Evolutionary conservation across 2,329 filamentous ascomycete species (phyloP).

Genomic region (Colletotrichum chrysophilum): DNA sequence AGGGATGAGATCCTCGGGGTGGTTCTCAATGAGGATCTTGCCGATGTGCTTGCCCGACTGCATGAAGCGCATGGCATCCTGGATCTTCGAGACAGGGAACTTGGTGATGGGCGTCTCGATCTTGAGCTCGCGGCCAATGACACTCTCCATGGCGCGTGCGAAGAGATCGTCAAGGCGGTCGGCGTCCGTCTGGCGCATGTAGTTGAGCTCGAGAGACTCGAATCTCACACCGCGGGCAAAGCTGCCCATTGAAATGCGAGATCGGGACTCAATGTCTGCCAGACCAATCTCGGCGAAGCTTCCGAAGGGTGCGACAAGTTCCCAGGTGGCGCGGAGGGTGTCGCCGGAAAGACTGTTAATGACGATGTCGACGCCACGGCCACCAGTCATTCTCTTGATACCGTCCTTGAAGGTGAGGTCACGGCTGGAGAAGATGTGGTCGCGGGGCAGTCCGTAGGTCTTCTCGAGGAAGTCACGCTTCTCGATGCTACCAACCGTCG

Average conservation of each 20-base stretch:
- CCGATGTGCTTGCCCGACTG: conserved; percentile 42
- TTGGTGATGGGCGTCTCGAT: conserved; percentile 32
- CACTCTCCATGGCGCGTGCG: conserved; percentile 16
- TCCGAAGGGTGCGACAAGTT: conserved; percentile 47
- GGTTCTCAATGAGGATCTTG: conserved; percentile 35
- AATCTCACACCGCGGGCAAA: conserved; percentile 29
- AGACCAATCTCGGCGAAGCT: conserved; percentile 52
- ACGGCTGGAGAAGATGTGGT: conserved; percentile 32
- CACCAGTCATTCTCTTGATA: conserved; percentile 31
- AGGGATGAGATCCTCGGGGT: not conserved
- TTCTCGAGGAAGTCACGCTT: conserved; percentile 35
- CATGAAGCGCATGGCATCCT: conserved; percentile 39
- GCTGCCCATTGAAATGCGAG: conserved; percentile 50
- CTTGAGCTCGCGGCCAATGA: conserved; percentile 23
- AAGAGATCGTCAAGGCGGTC: conserved; percentile 37
- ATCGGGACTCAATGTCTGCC: conserved; percentile 43
- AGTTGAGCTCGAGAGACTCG: conserved; percentile 33
- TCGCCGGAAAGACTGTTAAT: conserved; percentile 50
- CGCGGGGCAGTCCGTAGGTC: conserved; percentile 28
- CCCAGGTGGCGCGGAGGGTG: conserved; percentile 45
- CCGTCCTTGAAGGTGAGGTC: conserved; percentile 33
- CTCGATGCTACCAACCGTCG: conserved; percentile 37
- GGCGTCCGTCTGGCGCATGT: conserved; percentile 50
- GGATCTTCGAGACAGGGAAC: conserved; percentile 27
- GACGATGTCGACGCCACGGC: conserved; percentile 38